Conservation (phyloP, 805 yeast species). For the Wickerhamiella lipophila region DNA sequence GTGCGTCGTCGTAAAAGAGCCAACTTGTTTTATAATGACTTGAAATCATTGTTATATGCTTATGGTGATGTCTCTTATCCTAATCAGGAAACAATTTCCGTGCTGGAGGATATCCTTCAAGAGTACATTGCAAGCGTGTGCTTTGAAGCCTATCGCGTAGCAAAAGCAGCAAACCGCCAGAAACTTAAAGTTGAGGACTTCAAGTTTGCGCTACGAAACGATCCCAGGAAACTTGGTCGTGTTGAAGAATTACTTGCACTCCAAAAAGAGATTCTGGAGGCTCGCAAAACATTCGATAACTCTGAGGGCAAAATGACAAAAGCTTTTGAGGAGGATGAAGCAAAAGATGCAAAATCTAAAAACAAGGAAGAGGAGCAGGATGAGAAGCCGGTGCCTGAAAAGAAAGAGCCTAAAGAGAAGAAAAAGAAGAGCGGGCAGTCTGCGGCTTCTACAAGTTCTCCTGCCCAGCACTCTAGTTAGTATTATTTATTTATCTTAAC, state of each 20-base stretch:
- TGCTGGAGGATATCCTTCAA: constrained; percentile 54
- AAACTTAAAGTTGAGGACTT: constrained; percentile 63
- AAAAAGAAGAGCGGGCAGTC: constrained; percentile 9
- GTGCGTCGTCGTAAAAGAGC: constrained; percentile 7
- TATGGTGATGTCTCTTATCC: constrained; percentile 65
- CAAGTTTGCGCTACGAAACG: constrained; percentile 54
- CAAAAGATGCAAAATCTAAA: constrained; percentile 17
- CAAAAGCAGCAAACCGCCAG: constrained; percentile 41
- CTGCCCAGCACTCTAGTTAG: not conserved
- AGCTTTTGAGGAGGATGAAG: constrained; percentile 25
- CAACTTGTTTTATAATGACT: constrained; percentile 31
- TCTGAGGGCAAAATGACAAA: constrained; percentile 35
- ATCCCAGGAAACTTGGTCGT: constrained; percentile 55
- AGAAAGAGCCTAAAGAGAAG: constrained; percentile 27
- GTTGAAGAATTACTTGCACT: constrained; percentile 49
- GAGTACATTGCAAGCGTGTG: constrained; percentile 51
- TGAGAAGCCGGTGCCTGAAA: constrained; percentile 20
- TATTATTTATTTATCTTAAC: not conserved
- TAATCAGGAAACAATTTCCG: constrained; percentile 48
- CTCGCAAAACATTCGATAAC: constrained; percentile 54
- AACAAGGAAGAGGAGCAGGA: constrained; percentile 19
- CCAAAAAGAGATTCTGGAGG: constrained; percentile 50
- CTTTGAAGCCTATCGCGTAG: constrained; percentile 39
- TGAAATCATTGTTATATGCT: constrained; percentile 51
- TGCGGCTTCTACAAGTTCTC: not conserved